Evolutionary conservation across 441 rosid genomes (phyloP).

Genomic region (Eruca vesicaria): DNA sequence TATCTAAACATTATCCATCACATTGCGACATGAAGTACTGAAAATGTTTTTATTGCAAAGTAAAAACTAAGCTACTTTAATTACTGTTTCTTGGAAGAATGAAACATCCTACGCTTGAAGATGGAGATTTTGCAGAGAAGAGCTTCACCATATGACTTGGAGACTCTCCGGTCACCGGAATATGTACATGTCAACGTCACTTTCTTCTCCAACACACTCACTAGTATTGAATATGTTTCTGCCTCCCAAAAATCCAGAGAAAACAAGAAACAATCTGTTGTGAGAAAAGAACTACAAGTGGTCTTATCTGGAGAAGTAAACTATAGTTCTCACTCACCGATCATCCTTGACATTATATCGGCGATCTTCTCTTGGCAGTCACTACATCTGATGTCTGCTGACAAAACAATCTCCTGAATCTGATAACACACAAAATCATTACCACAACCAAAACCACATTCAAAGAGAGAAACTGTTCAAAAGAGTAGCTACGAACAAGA

Average conservation of each 20-base stretch:
- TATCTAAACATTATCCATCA: slow-evolving; percentile 7
- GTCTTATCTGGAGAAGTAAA: neutral
- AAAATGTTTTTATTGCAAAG: slow-evolving; percentile 10
- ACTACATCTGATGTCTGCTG: slow-evolving; percentile 75
- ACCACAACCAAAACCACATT: neutral
- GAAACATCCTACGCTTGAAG: slow-evolving; percentile 49
- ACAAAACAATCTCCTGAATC: slow-evolving; percentile 85
- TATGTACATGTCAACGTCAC: slow-evolving; percentile 69
- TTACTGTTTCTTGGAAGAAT: slow-evolving; percentile 31
- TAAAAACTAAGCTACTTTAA: slow-evolving; percentile 5
- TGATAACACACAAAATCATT: slow-evolving; percentile 26
- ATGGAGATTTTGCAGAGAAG: slow-evolving; percentile 54
- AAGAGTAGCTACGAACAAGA: slow-evolving; percentile 57
- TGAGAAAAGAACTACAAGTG: neutral
- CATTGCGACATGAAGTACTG: neutral
- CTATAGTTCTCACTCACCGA: slow-evolving; percentile 49
- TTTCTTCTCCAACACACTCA: slow-evolving; percentile 70
- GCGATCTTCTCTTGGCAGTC: slow-evolving; percentile 79
- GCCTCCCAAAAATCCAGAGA: slow-evolving; percentile 16
- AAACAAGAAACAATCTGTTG: slow-evolving; percentile 2
- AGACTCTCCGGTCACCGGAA: slow-evolving; percentile 38
- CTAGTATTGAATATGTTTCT: slow-evolving; percentile 71
- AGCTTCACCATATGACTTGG: slow-evolving; percentile 33
- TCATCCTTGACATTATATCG: slow-evolving; percentile 72
- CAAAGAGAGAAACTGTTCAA: neutral